Percentiles rank a stretch among this genome's conserved stretches.
Evolutionary conservation across 2,329 filamentous ascomycete genomes (phyloP).

Genomic region (Lachnellula hyalina): DNA sequence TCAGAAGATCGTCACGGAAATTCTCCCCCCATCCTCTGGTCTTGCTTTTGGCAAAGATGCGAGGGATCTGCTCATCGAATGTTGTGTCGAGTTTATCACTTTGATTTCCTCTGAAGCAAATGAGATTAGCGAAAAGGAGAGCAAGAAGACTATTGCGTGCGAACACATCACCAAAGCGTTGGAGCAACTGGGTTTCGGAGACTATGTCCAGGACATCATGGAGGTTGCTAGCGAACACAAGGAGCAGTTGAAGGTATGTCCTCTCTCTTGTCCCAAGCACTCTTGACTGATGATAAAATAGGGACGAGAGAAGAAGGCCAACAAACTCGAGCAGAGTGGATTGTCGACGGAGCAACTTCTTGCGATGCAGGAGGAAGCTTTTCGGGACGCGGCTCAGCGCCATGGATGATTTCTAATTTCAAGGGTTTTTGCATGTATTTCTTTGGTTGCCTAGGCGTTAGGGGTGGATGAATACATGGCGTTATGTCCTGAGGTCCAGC

Average conservation of each 20-base stretch:
- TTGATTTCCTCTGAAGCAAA: slow-evolving; percentile 98
- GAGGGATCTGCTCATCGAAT: slow-evolving; percentile 92
- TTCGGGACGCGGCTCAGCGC: slow-evolving; percentile 59
- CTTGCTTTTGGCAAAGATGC: slow-evolving; percentile 93
- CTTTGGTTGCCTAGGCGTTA: not conserved
- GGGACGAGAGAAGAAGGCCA: slow-evolving; percentile 94
- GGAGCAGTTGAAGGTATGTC: slow-evolving; percentile 77
- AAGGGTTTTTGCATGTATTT: not conserved
- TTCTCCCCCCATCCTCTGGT: slow-evolving; percentile 70
- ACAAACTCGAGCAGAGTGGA: slow-evolving; percentile 93
- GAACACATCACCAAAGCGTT: slow-evolving; percentile 96
- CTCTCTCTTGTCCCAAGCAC: not conserved
- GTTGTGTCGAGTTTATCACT: slow-evolving; percentile 98
- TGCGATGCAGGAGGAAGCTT: slow-evolving; percentile 84
- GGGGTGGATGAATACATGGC: not conserved
- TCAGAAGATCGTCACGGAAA: slow-evolving; percentile 90
- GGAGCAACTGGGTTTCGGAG: slow-evolving; percentile 84
- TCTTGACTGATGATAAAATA: slow-evolving; percentile 33
- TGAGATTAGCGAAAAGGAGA: slow-evolving; percentile 97
- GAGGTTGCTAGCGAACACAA: slow-evolving; percentile 89
- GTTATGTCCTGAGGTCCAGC: not conserved
- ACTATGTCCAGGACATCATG: slow-evolving; percentile 84
- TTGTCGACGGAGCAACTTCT: slow-evolving; percentile 87
- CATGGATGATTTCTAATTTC: slow-evolving; percentile 24
- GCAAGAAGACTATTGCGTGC: slow-evolving; percentile 98